Percentiles rank a stretch among this genome's conserved stretches.
Conservation (phyloP, 192 early-diverging fungal genomes). For the Coemansia sp. region DNA sequence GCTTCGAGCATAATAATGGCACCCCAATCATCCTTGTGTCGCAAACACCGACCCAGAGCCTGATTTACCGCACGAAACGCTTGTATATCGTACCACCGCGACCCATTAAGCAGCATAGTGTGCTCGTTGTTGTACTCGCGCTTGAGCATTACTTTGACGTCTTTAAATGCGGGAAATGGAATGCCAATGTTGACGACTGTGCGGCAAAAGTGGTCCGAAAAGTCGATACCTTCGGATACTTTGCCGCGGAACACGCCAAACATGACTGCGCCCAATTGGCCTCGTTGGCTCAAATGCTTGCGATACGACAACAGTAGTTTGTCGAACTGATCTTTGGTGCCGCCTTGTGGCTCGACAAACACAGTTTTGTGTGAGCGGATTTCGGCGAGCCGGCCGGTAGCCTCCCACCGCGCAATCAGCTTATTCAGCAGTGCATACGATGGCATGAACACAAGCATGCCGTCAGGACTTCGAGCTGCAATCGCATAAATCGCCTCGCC, state of each 20-base stretch:
- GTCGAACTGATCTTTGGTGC: constrained; percentile 40
- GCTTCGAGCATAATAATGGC: constrained; percentile 61
- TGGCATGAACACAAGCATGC: constrained; percentile 52
- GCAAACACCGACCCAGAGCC: constrained; percentile 61
- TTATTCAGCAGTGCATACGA: constrained; percentile 52
- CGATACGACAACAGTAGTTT: constrained; percentile 36
- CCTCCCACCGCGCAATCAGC: constrained; percentile 45
- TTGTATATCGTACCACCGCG: constrained; percentile 60
- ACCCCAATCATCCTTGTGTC: constrained; percentile 62
- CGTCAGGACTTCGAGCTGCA: constrained; percentile 36
- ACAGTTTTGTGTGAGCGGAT: constrained; percentile 33
- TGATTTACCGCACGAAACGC: constrained; percentile 64
- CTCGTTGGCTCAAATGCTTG: constrained; percentile 14
- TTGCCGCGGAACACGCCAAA: constrained; percentile 59
- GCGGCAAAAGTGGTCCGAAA: constrained; percentile 49
- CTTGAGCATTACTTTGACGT: constrained; percentile 56
- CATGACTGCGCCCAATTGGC: constrained; percentile 29
- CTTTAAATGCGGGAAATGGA: constrained; percentile 57
- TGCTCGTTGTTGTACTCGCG: constrained; percentile 52
- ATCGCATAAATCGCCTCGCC: constrained; percentile 50
- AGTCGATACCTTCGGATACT: constrained; percentile 55
- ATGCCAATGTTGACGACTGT: constrained; percentile 59
- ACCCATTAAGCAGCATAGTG: constrained; percentile 39
- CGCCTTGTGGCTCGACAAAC: constrained; percentile 47
- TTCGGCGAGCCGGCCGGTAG: constrained; percentile 24